phyloP scores from a whole-genome alignment of 148 eudicot genomes.

The Beta vulgaris region DNA sequence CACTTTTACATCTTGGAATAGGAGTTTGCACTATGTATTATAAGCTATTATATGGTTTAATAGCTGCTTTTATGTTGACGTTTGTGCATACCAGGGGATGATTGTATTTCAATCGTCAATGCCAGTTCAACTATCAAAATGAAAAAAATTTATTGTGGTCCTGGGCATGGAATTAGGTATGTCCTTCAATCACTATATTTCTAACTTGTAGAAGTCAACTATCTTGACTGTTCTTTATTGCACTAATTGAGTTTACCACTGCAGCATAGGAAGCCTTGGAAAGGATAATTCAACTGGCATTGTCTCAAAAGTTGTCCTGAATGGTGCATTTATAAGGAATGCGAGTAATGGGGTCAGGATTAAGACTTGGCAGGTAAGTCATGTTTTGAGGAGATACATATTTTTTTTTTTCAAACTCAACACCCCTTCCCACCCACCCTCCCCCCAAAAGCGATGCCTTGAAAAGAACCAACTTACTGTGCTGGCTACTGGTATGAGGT shows the following conservation, averaged over 20 bases:
- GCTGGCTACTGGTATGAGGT: background rate
- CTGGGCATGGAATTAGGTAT: constrained; percentile 94
- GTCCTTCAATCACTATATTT: background rate
- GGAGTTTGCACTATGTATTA: background rate
- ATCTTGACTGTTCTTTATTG: constrained; percentile 1
- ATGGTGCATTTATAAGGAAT: constrained; percentile 58
- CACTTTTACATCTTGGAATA: background rate
- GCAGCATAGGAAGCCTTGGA: constrained; percentile 98
- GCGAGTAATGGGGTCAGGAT: constrained; percentile 87
- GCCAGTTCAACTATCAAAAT: constrained; percentile 87
- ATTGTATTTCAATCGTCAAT: constrained; percentile 87
- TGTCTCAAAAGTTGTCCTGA: constrained; percentile 67
- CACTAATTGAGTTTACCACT: constrained; percentile 2
- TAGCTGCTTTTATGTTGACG: background rate
- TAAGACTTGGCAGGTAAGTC: constrained; percentile 94
- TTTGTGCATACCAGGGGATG: constrained; percentile 66
- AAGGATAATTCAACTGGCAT: constrained; percentile 70
- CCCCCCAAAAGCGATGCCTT: background rate
- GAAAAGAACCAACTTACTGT: background rate
- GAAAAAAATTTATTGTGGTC: constrained; percentile 92
- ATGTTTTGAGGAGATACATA: constrained; percentile 7
- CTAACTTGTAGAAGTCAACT: background rate
- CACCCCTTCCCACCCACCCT: background rate
- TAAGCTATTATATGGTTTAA: background rate
- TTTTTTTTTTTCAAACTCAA: background rate